Evolutionary conservation across 2,329 filamentous ascomycete genomes (phyloP).

Genomic region (Pezicula carpinea): DNA sequence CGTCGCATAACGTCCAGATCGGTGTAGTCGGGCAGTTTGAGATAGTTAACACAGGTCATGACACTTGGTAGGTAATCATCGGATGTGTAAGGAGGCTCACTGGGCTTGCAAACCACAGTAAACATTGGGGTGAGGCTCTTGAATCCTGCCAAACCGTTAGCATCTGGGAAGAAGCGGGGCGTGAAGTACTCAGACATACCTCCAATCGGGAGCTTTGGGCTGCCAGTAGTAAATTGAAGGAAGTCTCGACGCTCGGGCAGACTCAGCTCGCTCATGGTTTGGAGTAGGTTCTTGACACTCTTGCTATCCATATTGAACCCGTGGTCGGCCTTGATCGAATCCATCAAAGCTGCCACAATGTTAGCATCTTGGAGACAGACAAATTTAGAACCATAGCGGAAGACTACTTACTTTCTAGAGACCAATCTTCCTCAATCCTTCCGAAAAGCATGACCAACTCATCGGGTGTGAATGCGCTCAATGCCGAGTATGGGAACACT

Average conservation of each 20-base stretch:
- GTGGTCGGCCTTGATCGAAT: constrained; percentile 97
- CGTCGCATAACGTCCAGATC: constrained; percentile 69
- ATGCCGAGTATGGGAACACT: constrained; percentile 90
- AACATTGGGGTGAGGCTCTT: constrained; percentile 97
- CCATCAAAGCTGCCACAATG: constrained; percentile 69
- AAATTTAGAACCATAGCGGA: not conserved
- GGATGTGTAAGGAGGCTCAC: constrained; percentile 84
- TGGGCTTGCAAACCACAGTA: constrained; percentile 98
- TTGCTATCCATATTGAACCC: constrained; percentile 98
- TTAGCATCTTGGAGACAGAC: constrained; percentile 20
- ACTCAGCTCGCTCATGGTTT: constrained; percentile 87
- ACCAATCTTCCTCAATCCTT: constrained; percentile 91
- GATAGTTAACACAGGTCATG: constrained; percentile 99
- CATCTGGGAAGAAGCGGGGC: constrained; percentile 11
- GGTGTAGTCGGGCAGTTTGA: constrained; percentile 95
- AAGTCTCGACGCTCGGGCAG: constrained; percentile 79
- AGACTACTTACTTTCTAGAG: constrained; percentile 76
- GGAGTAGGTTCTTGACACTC: constrained; percentile 87
- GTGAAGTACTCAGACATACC: constrained; percentile 54
- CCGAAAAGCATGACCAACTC: constrained; percentile 95
- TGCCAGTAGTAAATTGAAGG: constrained; percentile 95
- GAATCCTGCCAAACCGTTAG: constrained; percentile 63
- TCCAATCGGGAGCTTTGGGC: constrained; percentile 95
- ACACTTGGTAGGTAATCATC: constrained; percentile 99
- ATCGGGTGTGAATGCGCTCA: constrained; percentile 90